A percentile compares a stretch with the other conserved stretches of the same genome.
Evolutionary conservation across 345 rosid genomes (phyloP).

Genomic region (Citrus trifoliata): DNA sequence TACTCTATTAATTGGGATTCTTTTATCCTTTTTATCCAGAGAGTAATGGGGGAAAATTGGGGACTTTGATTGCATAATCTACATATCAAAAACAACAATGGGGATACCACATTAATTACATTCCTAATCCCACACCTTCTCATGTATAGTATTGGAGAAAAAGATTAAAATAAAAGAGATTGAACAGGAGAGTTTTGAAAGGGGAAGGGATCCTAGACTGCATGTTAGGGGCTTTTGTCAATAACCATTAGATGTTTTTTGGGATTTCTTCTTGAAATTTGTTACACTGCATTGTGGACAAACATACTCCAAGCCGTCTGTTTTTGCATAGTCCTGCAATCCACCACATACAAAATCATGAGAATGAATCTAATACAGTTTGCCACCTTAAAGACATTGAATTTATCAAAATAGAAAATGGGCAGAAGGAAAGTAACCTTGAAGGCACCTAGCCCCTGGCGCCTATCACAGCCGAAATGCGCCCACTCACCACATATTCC

Average conservation of each 20-base stretch:
- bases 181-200: neutral
- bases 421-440: conserved; percentile 44
- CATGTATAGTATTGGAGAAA: conserved; percentile 16
- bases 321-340: conserved; percentile 94
- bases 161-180: neutral
- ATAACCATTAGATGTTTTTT: conserved; percentile 67
- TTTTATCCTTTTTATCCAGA: neutral
- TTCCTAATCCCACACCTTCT: conserved; percentile 26
- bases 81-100: conserved; percentile 44
- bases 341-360: conserved; percentile 5
- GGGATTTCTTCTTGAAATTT: conserved; percentile 86
- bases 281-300: conserved; percentile 93
- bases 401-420: neutral
- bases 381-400: neutral
- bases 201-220: conserved; percentile 8
- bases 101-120: conserved; percentile 42
- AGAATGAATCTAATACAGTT: neutral
- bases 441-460: conserved; percentile 97
- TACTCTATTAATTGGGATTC: neutral
- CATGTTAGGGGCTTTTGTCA: conserved; percentile 22
- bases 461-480: conserved; percentile 97
- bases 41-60: conserved; percentile 8
- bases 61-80: conserved; percentile 21
- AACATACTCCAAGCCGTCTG: conserved; percentile 93
- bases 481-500: conserved; percentile 99